phyloP scores from a whole-genome alignment of 495 filamentous ascomycete species.

The Eremomyces bilateralis region DNA sequence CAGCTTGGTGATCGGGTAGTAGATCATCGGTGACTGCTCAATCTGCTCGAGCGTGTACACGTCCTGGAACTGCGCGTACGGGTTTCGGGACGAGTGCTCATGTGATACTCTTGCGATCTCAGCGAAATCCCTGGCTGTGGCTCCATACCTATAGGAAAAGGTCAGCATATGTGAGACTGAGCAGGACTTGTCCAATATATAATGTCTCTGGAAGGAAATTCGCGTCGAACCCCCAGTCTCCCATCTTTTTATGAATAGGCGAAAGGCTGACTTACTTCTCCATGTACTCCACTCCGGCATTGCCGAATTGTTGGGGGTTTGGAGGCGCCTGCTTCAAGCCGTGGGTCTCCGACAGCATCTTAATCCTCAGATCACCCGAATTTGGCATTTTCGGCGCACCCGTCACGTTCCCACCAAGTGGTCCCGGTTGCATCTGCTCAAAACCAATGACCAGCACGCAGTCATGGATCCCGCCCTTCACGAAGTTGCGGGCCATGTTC shows the following conservation, averaged over 20 bases:
- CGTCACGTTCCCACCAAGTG: constrained; percentile 55
- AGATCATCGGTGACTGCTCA: constrained; percentile 48
- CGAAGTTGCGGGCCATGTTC: constrained; percentile 56
- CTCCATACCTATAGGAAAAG: too few relatives aligned
- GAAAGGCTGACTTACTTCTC: too few relatives aligned
- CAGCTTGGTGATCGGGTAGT: constrained; percentile 54
- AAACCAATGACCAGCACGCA: constrained; percentile 80
- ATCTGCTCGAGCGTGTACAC: constrained; percentile 74
- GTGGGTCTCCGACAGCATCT: constrained; percentile 63
- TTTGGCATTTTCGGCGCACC: too few relatives aligned
- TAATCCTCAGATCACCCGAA: constrained; percentile 37
- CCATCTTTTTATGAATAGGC: too few relatives aligned
- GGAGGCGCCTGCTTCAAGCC: constrained; percentile 57
- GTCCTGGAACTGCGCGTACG: constrained; percentile 85
- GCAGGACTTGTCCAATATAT: too few relatives aligned
- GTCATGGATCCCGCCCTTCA: constrained; percentile 54
- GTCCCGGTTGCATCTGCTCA: constrained; percentile 88
- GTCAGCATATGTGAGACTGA: too few relatives aligned
- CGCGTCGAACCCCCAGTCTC: too few relatives aligned
- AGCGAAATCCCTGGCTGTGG: constrained; percentile 65
- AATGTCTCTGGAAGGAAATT: too few relatives aligned
- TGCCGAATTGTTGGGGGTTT: constrained; percentile 84
- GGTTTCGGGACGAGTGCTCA: constrained; percentile 69
- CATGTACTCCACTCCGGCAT: constrained; percentile 85
- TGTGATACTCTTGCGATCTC: constrained; percentile 88